phyloP scores from a whole-genome alignment of 192 early-diverging fungal species.

The Linnemannia schmuckeri region DNA sequence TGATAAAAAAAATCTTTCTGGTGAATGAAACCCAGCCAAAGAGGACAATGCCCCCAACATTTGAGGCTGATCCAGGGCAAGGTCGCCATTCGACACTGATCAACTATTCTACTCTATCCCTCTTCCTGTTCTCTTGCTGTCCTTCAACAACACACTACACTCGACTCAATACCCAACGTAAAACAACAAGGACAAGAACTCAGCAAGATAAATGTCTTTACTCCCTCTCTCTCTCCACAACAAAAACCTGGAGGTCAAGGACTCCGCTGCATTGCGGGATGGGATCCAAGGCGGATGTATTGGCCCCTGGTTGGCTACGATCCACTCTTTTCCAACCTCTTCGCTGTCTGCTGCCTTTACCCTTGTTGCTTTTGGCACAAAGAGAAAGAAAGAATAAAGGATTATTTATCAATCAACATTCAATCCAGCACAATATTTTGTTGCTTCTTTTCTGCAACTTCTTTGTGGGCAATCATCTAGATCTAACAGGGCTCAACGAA shows the following conservation, averaged over 20 bases:
- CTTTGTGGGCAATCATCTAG: neutral
- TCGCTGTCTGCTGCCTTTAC: too few species aligned
- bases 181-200: neutral
- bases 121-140: neutral
- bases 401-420: neutral
- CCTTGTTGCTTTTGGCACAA: too few species aligned
- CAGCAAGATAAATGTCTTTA: neutral
- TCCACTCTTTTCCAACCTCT: neutral
- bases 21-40: slow-evolving; percentile 26
- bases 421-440: neutral
- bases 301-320: neutral
- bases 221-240: neutral
- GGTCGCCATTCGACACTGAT: neutral
- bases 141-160: neutral
- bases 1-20: slow-evolving; percentile 1
- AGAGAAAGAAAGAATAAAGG: neutral
- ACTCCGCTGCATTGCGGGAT: neutral
- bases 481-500: neutral
- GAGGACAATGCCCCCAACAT: slow-evolving; percentile 16
- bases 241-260: neutral
- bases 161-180: neutral
- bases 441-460: neutral
- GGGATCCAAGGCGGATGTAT: neutral
- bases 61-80: slow-evolving; percentile 3
- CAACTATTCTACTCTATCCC: too few species aligned